These are phyloP conservation scores for Neoarthrinium moseri DNA, from an alignment of 2,329 filamentous ascomycete species.

Conservation along the genomic window DNA sequence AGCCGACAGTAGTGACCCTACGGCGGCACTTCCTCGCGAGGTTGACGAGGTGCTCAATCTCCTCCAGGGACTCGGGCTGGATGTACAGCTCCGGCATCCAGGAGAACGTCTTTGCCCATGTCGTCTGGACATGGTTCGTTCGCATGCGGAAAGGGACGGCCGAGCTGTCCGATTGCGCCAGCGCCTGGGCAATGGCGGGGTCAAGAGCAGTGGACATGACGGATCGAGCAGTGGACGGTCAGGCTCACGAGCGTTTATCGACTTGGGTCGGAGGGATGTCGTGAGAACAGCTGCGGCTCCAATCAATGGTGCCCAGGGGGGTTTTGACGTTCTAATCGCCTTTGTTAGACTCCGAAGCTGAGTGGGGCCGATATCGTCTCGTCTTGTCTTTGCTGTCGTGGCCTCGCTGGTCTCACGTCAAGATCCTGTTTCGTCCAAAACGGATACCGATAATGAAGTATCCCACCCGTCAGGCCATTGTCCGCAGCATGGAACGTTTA, in stretches of 20 bases:
- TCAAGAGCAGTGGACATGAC: constrained; percentile 7
- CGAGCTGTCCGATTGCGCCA: background rate
- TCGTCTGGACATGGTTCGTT: constrained; percentile 74
- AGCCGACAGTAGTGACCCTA: constrained; percentile 83
- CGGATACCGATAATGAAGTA: background rate
- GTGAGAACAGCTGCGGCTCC: too few species aligned
- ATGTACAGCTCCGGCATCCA: constrained; percentile 89
- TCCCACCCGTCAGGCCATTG: too few species aligned
- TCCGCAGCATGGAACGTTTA: too few species aligned
- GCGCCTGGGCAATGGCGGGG: constrained; percentile 8
- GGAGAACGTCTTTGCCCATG: constrained; percentile 92
- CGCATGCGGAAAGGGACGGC: constrained; percentile 72
- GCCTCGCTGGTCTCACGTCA: too few species aligned
- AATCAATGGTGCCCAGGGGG: too few species aligned
- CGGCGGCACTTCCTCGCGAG: constrained; percentile 80
- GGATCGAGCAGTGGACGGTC: too few species aligned
- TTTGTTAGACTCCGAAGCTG: background rate
- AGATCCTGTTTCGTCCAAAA: background rate
- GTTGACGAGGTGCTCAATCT: constrained; percentile 80
- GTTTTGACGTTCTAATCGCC: too few species aligned
- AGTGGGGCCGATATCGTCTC: background rate
- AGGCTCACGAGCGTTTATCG: too few species aligned
- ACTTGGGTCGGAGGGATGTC: too few species aligned
- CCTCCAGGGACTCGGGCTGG: constrained; percentile 73
- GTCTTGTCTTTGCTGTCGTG: background rate